Evolutionary conservation across 495 filamentous ascomycete genomes (phyloP).

Genomic region (Massariosphaeria phaeospora): DNA sequence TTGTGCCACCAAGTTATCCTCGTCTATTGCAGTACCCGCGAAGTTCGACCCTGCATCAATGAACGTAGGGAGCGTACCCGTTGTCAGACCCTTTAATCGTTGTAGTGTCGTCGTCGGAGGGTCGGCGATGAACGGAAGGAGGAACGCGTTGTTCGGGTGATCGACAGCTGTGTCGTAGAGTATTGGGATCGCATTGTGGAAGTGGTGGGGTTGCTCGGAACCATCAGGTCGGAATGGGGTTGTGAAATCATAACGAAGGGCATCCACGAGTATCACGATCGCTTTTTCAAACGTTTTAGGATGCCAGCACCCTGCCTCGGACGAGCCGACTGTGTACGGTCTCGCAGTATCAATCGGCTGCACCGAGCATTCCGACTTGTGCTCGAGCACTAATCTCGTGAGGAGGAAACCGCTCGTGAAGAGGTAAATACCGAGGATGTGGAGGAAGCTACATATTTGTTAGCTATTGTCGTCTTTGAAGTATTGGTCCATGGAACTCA

Average conservation of each 20-base stretch:
- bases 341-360: slow-evolving; percentile 56
- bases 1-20: slow-evolving; percentile 90
- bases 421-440: slow-evolving; percentile 76
- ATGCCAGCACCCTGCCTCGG: slow-evolving; percentile 83
- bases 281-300: slow-evolving; percentile 88
- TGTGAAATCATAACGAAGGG: slow-evolving; percentile 93
- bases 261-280: slow-evolving; percentile 86
- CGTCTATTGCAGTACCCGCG: slow-evolving; percentile 92
- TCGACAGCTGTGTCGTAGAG: slow-evolving; percentile 73
- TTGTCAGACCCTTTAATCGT: slow-evolving; percentile 87
- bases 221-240: slow-evolving; percentile 62
- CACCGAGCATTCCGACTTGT: slow-evolving; percentile 74
- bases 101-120: slow-evolving; percentile 92
- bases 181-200: slow-evolving; percentile 81
- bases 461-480: slow-evolving; percentile 2
- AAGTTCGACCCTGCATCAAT: slow-evolving; percentile 92
- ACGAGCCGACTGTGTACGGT: slow-evolving; percentile 45
- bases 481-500: neutral
- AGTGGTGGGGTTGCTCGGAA: slow-evolving; percentile 57
- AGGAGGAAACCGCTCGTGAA: slow-evolving; percentile 97
- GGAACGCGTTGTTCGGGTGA: slow-evolving; percentile 73
- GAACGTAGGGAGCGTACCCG: slow-evolving; percentile 91
- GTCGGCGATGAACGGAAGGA: slow-evolving; percentile 94
- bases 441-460: slow-evolving; percentile 55
- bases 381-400: slow-evolving; percentile 81